A percentile compares a stretch with the other conserved stretches of the same genome.
phyloP scores from a whole-genome alignment of 2,329 filamentous ascomycete species.

The Fusarium nodosum region DNA sequence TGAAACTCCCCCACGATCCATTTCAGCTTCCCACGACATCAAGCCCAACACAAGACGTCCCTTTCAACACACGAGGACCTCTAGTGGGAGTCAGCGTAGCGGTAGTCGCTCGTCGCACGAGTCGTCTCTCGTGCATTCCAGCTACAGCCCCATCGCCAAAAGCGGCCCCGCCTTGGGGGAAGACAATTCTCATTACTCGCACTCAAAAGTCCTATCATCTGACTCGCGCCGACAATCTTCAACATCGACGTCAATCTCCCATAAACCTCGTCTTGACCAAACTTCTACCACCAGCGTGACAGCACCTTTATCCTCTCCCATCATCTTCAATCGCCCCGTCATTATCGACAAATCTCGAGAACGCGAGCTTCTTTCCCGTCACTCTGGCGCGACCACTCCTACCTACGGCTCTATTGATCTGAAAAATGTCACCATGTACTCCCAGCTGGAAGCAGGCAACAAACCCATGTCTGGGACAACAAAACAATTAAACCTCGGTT shows the following conservation, averaged over 20 bases:
- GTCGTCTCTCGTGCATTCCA: slow-evolving; percentile 49
- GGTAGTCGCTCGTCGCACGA: slow-evolving; percentile 50
- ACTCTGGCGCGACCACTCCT: slow-evolving; percentile 36
- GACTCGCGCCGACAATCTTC: slow-evolving; percentile 45
- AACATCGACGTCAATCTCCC: slow-evolving; percentile 34
- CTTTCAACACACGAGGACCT: slow-evolving; percentile 45
- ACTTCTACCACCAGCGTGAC: slow-evolving; percentile 3
- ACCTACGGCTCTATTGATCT: slow-evolving; percentile 44
- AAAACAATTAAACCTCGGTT: slow-evolving; percentile 54
- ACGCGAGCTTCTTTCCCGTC: slow-evolving; percentile 43
- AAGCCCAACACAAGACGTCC: slow-evolving; percentile 36
- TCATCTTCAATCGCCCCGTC: slow-evolving; percentile 44
- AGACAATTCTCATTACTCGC: slow-evolving; percentile 41
- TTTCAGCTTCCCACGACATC: slow-evolving; percentile 40
- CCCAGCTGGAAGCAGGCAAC: slow-evolving; percentile 50
- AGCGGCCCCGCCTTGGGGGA: slow-evolving; percentile 49
- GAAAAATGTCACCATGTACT: slow-evolving; percentile 57
- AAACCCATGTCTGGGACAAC: slow-evolving; percentile 49
- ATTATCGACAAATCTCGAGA: slow-evolving; percentile 38
- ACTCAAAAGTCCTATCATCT: slow-evolving; percentile 41
- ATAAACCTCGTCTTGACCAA: slow-evolving; percentile 35
- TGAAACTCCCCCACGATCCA: slow-evolving; percentile 41
- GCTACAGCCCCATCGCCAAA: slow-evolving; percentile 36
- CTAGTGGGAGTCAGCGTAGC: slow-evolving; percentile 49
- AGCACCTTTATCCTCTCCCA: slow-evolving; percentile 28